A percentile compares a stretch with the other conserved stretches of the same genome.
phyloP scores from a whole-genome alignment of 2,329 filamentous ascomycete genomes.

The Aureobasidium subglaciale region DNA sequence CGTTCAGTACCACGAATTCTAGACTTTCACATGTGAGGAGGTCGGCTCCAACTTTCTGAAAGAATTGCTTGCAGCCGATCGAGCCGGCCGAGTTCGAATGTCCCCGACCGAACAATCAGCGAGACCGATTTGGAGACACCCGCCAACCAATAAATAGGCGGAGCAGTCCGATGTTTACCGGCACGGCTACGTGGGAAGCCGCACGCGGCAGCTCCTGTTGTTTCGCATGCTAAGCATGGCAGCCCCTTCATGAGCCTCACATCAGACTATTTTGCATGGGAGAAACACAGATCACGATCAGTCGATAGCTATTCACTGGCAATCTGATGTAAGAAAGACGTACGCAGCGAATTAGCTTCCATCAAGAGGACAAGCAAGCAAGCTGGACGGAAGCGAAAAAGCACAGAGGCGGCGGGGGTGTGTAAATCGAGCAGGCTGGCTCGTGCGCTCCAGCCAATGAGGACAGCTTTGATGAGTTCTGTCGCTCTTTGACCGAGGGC shows the following conservation, averaged over 20 bases:
- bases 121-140: neutral
- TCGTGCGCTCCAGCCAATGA: slow-evolving; percentile 11
- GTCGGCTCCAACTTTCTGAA: slow-evolving; percentile 9
- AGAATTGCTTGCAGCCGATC: slow-evolving; percentile 7
- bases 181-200: neutral
- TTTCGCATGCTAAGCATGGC: neutral
- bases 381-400: slow-evolving; percentile 12
- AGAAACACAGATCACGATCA: neutral
- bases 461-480: neutral
- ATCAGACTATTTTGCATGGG: neutral
- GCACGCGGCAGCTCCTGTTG: slow-evolving; percentile 1
- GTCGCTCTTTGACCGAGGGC: slow-evolving; percentile 14
- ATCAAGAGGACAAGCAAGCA: neutral
- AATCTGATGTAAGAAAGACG: neutral
- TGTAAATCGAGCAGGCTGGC: slow-evolving; percentile 1
- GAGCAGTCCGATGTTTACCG: slow-evolving; percentile 6
- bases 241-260: neutral
- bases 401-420: slow-evolving; percentile 12
- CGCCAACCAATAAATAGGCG: slow-evolving; percentile 1
- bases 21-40: neutral
- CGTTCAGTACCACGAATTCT: neutral
- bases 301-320: neutral
- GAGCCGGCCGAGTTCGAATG: slow-evolving; percentile 3
- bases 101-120: slow-evolving; percentile 9
- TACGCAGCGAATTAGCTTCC: neutral